Base-by-base conservation (phyloP, 768 basidiomycete species). In the Suillus decipiens region DNA sequence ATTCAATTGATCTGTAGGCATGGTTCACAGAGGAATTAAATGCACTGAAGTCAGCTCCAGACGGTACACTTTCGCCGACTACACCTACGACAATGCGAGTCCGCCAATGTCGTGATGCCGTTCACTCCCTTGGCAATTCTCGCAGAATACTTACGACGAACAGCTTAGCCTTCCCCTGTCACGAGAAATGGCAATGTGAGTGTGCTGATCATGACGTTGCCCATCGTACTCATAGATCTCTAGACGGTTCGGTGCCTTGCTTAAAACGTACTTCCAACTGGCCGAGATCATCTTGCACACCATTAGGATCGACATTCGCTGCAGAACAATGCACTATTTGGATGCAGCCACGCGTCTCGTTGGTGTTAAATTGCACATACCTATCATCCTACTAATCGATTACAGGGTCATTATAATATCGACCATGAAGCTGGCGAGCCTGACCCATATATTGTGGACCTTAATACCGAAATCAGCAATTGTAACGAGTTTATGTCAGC, bases 261-360 rank as follows among this genome's bases (percentile, higher is more conserved):
- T 96, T 47, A 88, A 90, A 77, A 96, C 95, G 2, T 98, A 95
- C 69, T 89, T 91, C 43, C 95, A 96, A 68, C 82, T 99, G 8
- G 89, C 92, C 10, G 88, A 91, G 69, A 84, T 96, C 62, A 89
- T 97, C 56, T 79, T 98, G 47, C 89, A 91, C 72, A 95, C 92
- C 7, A 86, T 98, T 36, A 86, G 95, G 41, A 85, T 93, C 60
- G 96, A 98, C 71, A 77, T 97, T 59, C 86, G 96, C 5, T 94
- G 95, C 71, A 85, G 94, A 53, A 84, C 86, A 3, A 87, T 93
- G 37, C 88, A 90, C 71, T 90, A 93, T 74, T 78, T 97, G 12
- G 86, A 90, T 61, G 86, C 89, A 24, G 87, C 94, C 2, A 85
- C 96, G 75, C 84, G 86, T 65, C 85, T 90, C 67, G 92, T 92